Evolutionary conservation across 192 early-diverging fungal species (phyloP).

Genomic region (Coemansia sp.): DNA sequence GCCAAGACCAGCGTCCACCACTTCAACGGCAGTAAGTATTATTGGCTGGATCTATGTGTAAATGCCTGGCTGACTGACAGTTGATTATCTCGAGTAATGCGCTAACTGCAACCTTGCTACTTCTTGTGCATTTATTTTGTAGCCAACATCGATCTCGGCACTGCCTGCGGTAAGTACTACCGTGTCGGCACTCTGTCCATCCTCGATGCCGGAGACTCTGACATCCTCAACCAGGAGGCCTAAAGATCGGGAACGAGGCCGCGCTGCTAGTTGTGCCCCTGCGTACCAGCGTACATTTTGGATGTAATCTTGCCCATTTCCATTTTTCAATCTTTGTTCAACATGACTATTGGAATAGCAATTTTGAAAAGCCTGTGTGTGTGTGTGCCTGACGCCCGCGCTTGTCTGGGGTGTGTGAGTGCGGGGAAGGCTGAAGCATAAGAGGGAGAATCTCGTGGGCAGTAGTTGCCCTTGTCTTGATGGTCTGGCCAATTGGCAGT

Average conservation of each 20-base stretch:
- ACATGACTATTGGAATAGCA: conserved; percentile 16
- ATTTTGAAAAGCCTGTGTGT: neutral
- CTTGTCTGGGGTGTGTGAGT: conserved; percentile 1
- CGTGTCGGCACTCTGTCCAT: conserved; percentile 92
- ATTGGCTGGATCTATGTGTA: neutral
- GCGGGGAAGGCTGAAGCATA: neutral
- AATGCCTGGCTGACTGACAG: neutral
- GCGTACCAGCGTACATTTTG: conserved; percentile 5
- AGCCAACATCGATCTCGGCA: conserved; percentile 99
- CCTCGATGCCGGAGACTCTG: conserved; percentile 97
- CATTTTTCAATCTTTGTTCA: conserved; percentile 6
- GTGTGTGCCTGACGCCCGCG: neutral
- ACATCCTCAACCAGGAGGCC: conserved; percentile 68
- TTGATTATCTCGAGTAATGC: neutral
- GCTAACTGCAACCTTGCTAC: neutral
- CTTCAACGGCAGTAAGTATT: conserved; percentile 89
- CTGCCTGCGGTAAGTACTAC: conserved; percentile 99
- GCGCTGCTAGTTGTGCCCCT: conserved; percentile 3
- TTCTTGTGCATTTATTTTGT: conserved; percentile 68
- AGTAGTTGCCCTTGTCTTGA: conserved; percentile 6
- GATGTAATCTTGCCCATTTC: conserved; percentile 9
- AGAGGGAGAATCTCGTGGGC: neutral
- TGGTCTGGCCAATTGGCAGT: conserved; percentile 11
- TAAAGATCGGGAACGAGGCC: conserved; percentile 28
- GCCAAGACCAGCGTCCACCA: conserved; percentile 99